Conservation (phyloP, 2,329 filamentous ascomycete genomes). For the Aspergillus sp. region DNA sequence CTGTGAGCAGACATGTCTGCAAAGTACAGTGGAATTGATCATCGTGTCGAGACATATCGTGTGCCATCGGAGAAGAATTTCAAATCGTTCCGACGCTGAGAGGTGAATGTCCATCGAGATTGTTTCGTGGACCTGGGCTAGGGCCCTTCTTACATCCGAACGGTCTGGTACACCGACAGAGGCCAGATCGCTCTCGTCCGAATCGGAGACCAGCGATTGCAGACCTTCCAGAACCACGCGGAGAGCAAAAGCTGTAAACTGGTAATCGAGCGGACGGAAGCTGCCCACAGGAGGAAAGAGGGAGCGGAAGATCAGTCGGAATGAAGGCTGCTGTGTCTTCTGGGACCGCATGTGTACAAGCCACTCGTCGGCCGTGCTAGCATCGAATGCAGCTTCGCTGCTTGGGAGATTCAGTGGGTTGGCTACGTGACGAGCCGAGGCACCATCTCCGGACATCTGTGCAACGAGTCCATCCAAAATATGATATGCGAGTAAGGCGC, state of each 20-base stretch:
- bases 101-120: slow-evolving; percentile 32
- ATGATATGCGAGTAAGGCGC: slow-evolving; percentile 39
- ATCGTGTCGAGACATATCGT: slow-evolving; percentile 38
- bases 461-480: slow-evolving; percentile 40
- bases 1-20: slow-evolving; percentile 31
- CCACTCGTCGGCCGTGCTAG: slow-evolving; percentile 36
- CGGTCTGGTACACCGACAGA: slow-evolving; percentile 34
- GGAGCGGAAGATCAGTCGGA: slow-evolving; percentile 34
- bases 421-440: slow-evolving; percentile 36
- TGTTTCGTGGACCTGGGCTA: slow-evolving; percentile 34
- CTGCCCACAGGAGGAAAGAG: slow-evolving; percentile 30
- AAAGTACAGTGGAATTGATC: slow-evolving; percentile 35
- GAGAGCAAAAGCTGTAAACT: slow-evolving; percentile 35
- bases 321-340: slow-evolving; percentile 27
- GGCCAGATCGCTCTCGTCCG: slow-evolving; percentile 29
- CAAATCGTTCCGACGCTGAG: slow-evolving; percentile 30
- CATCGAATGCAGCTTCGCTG: slow-evolving; percentile 35
- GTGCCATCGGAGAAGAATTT: slow-evolving; percentile 39
- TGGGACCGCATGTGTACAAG: slow-evolving; percentile 27
- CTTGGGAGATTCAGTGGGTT: slow-evolving; percentile 36
- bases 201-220: slow-evolving; percentile 37
- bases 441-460: slow-evolving; percentile 36
- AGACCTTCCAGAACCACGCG: slow-evolving; percentile 39
- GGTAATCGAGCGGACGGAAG: slow-evolving; percentile 22
- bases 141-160: slow-evolving; percentile 31